These are phyloP conservation scores for Grigorovia jiainica DNA, from an alignment of 805 yeast genomes.

Conservation along the genomic window DNA sequence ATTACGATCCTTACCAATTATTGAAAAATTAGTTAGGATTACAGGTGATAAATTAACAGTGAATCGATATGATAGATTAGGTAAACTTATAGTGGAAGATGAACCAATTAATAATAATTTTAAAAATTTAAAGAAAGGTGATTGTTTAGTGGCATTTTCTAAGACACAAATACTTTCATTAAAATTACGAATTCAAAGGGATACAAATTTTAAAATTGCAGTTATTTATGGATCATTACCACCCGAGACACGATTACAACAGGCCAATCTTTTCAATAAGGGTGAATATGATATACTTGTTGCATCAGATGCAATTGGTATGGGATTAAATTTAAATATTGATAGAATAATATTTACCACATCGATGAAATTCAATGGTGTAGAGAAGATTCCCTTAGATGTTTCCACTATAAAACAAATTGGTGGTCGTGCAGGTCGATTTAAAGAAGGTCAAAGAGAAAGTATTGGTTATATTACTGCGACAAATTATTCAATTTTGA, in stretches of 20 bases:
- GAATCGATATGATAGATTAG: constrained; percentile 63
- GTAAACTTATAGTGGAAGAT: constrained; percentile 51
- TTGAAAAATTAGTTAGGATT: constrained; percentile 45
- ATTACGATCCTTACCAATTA: constrained; percentile 63
- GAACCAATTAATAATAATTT: constrained; percentile 22
- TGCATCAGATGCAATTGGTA: constrained; percentile 96
- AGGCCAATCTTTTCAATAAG: constrained; percentile 69
- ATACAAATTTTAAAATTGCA: constrained; percentile 61
- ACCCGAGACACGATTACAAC: constrained; percentile 83
- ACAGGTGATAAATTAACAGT: constrained; percentile 80
- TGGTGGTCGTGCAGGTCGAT: constrained; percentile 95
- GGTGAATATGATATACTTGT: constrained; percentile 76
- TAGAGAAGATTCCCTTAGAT: constrained; percentile 36
- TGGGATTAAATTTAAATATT: constrained; percentile 88
- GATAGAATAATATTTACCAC: constrained; percentile 69
- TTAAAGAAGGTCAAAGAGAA: constrained; percentile 23
- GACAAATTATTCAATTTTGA: constrained; percentile 35
- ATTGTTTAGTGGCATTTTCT: constrained; percentile 83
- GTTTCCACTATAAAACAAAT: constrained; percentile 77
- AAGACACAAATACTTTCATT: constrained; percentile 60
- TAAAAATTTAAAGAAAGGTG: constrained; percentile 46
- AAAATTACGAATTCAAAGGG: constrained; percentile 59
- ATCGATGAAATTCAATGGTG: constrained; percentile 63
- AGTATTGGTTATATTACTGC: constrained; percentile 49
- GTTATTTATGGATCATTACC: constrained; percentile 94